phyloP scores from a whole-genome alignment of 2,329 filamentous ascomycete species.

The Nectriaceae sp. region DNA sequence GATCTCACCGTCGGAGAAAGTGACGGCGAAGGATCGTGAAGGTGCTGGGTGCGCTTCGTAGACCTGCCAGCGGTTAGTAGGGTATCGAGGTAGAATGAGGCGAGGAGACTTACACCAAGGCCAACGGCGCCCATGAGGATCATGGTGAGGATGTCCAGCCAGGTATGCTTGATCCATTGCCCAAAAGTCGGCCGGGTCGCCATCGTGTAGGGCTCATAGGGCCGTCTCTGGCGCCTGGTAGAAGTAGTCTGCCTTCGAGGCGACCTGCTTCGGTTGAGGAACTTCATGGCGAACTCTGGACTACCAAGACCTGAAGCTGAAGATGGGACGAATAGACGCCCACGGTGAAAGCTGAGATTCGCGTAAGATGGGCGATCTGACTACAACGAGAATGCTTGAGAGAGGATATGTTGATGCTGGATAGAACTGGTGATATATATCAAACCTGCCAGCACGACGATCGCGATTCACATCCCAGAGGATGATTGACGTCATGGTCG shows the following conservation, averaged over 20 bases:
- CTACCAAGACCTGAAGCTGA: not conserved
- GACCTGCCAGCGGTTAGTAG: constrained; percentile 40
- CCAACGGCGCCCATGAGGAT: constrained; percentile 64
- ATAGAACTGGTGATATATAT: not conserved
- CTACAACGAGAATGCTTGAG: too few species aligned
- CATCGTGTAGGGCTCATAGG: constrained; percentile 42
- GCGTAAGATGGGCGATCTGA: too few species aligned
- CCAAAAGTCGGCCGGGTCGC: constrained; percentile 60
- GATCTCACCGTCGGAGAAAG: constrained; percentile 66
- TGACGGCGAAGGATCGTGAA: constrained; percentile 69
- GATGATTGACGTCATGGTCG: not conserved
- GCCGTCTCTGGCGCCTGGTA: not conserved
- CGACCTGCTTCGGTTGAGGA: not conserved
- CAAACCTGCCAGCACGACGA: not conserved
- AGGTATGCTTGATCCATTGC: constrained; percentile 69
- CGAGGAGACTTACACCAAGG: constrained; percentile 55
- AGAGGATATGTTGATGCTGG: too few species aligned
- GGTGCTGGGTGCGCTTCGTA: constrained; percentile 67
- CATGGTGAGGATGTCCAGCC: constrained; percentile 71
- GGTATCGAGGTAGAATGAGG: not conserved
- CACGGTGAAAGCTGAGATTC: too few species aligned
- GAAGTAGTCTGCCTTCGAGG: not conserved
- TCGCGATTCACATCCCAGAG: not conserved
- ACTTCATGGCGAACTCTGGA: not conserved
- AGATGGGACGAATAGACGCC: too few species aligned